Evolutionary conservation across 176 grass and related monocot genomes (phyloP), one percentile per base, ranked within the genome.

Genomic region (Lolium multiflorum): DNA sequence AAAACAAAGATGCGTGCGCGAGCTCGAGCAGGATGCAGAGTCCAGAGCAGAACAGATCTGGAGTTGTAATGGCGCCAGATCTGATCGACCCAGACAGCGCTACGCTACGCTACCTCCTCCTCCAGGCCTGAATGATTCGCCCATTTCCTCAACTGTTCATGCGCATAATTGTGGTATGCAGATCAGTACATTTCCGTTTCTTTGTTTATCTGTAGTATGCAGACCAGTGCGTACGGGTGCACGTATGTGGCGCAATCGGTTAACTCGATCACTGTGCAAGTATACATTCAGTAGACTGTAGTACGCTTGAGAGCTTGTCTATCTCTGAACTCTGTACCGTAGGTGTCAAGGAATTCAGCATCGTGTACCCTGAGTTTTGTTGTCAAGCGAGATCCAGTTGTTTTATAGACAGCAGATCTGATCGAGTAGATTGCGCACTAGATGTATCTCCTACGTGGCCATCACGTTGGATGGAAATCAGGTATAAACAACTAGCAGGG

Each of bases 1-100:
- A 13, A 52, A 85, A 65, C 79, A 71, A 28, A 78, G 15, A 24
- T 59, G 78, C 83, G 64, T 80, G 89, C 37, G 79, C 55, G 84
- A 87, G 74, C 65, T 47, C 66, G n/a, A 63, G 39, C 41, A 26
- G 47, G 14, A 71, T 63, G 86, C 89, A 83, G 83, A 78, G 16
- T 18, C 79, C 83, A 78, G 22, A 83, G 76, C 75, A 68, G 31
- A 62, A 54, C 83, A 82, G 89, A 87, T 87, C 89, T 87, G 85
- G 60, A 50, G 76, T 58, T 43, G 1, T 70, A 80, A 89, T 71
- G 21, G 37, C 57, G 3, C 28, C 88, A 86, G 89, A 90, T 90
- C 89, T 90, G 88, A 76, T 20, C 41, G 82, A 16, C 20, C 65
- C 64, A 28, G 18, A n/a, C 68, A 72, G 41, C 6, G 41, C 41